Base-by-base conservation (phyloP, 441 rosid species). In the Raphanus hybrid region DNA sequence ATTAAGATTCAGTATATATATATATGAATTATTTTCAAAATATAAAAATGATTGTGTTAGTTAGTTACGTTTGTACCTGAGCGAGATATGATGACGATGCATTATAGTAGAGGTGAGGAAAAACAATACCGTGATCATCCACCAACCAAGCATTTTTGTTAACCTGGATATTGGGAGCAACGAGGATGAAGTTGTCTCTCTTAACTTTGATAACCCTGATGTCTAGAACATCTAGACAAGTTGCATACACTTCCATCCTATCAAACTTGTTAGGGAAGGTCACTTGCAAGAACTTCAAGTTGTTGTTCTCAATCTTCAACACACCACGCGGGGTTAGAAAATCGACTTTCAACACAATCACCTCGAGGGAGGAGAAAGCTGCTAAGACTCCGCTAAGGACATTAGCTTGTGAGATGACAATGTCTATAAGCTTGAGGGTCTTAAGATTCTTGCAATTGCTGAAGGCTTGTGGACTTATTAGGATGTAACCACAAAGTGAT, bases 341-440 rank as follows among this genome's bases (percentile, higher is more conserved):
- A 10, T 14, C 1, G 65, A 63, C 57, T 0, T 37, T 14, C 70
- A 76, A 37, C 10, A 76, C 45, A 70, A 69, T 20, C 14, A 63
- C 59, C 75, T 62, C 75, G 37, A 76, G 75, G 45, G 75, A 76
- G 20, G 70, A 26, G 23, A 58, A 69, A 76, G 26, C 35, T 35
- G n/a, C 64, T 0, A 69, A 14, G 63, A 76, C 55, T 0, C 4
- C 6, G 43, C 6, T 37, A 12, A 76, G 55, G 64, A 35, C 43
- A 37, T 15, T 12, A 64, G 23, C 27, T 10, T 8, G n/a, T 3
- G 23, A 0, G 11, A 27, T 8, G 50, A 2, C 8, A 0, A 12
- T 55, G 65, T 64, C 1, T 0, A 12, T 3, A 5, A 76, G 70
- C 75, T 39, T 70, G 1, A 76, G 66, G 70, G 35, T 76, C 27